Evolutionary conservation across 2,329 filamentous ascomycete genomes (phyloP), one percentile per base, ranked within the genome.

Genomic region (Torrubiellomyces zombiae): DNA sequence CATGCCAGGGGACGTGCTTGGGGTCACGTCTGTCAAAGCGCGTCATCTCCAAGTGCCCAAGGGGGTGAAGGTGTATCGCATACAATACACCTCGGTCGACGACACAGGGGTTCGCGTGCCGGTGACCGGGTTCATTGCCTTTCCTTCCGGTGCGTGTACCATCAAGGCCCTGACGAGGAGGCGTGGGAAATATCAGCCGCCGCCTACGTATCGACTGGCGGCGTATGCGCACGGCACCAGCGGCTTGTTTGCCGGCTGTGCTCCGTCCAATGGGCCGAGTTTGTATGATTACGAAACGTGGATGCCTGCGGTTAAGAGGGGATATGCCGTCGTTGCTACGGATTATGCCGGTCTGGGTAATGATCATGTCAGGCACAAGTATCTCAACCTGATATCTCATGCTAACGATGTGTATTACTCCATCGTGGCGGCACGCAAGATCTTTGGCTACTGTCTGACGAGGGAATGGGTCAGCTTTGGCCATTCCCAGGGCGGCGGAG

Each of bases 341-440:
- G 36, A 38, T 23, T 38, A 34, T 18, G 31, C 33, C 10, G 35
- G 35, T 16, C 23, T 37, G 8, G 35, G 35, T 12, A 37, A 31
- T 27, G 31, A 35, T 20, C 26, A 25, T 20, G 34, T 31, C 5
- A n/a, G 14, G 14, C 33, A 34, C 29, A 35, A 35, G 28, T 35
- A 32, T 24, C 17, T 27, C 15, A 29, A 15, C 18, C 24, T 26
- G 13, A 14, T 21, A 5, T 26, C 24, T 17, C 32, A 36, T 12
- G 23, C 20, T 9, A 25, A 30, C 14, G 33, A 37, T 12, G 21
- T 37, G 8, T 34, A 33, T 22, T 37, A 33, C 18, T 27, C 29
- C 6, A 25, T 29, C 8, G 9, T 21, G 7, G 32, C 32, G 9
- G 33, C 31, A 6, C 29, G 24, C 5, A 28, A 23, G 14, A 6